These are phyloP conservation scores for Fraxinus cuspidata DNA, from an alignment of 257 asterid genomes.

Conservation along the genomic window DNA sequence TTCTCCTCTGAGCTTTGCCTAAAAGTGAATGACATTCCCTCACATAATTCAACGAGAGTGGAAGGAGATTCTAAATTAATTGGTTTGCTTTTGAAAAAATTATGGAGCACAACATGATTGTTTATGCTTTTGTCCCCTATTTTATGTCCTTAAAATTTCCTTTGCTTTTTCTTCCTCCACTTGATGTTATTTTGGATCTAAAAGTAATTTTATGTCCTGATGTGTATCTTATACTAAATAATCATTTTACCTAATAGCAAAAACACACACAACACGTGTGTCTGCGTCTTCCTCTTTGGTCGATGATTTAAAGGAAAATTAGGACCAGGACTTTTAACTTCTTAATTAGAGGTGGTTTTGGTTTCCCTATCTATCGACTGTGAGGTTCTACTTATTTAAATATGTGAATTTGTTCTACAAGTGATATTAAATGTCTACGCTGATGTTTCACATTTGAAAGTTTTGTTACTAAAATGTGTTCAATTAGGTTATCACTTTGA, in stretches of 20 bases:
- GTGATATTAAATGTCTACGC: background rate
- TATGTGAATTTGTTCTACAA: no score
- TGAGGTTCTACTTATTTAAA: no score
- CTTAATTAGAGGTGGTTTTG: no score
- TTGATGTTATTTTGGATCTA: constrained; percentile 33
- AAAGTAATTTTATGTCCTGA: constrained; percentile 44
- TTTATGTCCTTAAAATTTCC: constrained; percentile 11
- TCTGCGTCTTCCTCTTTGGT: background rate
- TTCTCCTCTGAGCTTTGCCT: constrained; percentile 36
- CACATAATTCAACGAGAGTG: constrained; percentile 45
- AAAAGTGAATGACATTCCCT: constrained; percentile 50
- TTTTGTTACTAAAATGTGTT: no score
- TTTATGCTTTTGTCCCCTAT: constrained; percentile 31
- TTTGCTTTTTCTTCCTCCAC: constrained; percentile 20
- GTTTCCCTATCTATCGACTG: no score
- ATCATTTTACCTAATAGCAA: constrained; percentile 19
- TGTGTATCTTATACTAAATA: constrained; percentile 24
- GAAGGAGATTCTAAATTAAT: constrained; percentile 40
- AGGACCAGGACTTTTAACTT: no score
- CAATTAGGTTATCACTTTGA: no score
- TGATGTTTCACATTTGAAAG: background rate
- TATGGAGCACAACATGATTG: constrained; percentile 30
- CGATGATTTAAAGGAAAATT: background rate
- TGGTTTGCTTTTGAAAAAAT: constrained; percentile 40
- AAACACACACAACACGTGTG: constrained; percentile 15